Evolutionary conservation across 1,284 basidiomycete genomes (phyloP), one percentile per base, ranked within the genome.

Genomic region (Xanthoconium separans): DNA sequence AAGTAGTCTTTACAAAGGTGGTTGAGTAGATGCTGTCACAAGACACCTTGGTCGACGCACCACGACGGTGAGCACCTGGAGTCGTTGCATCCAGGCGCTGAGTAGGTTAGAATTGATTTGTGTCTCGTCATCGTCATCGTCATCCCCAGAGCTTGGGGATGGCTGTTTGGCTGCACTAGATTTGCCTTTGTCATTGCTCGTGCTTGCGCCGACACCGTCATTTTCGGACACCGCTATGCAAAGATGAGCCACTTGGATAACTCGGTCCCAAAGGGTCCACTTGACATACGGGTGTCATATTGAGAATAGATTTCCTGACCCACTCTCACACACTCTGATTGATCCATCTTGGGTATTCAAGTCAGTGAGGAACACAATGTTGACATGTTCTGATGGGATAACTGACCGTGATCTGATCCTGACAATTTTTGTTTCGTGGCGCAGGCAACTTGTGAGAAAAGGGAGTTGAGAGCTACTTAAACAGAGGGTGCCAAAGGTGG

Each of bases 31-130:
- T 10, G 41, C 7, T 15, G 12, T 29, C n/a, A 27, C 4, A 40
- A 44, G 15, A 22, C 15, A 44, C 8, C 31, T 27, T 22, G 18
- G 15, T 47, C 13, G 37, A 63, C 70, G n/a, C 11, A 69, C 67
- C 52, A 70, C 60, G 15, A 69, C 22, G 36, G 67, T 72, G 40
- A 72, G 62, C 8, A 51, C 12, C 43, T 72, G 70, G 16, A 69
- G 27, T 2, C 68, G 60, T 10, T 65, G 55, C 53, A 36, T 64
- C 67, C 67, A 69, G 7, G 50, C 53, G 27, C 40, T 51, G 7
- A 69, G 29, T 6, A 72, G 31, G 6, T 65, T 50, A 1, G 67
- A 55, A 5, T 61, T 50, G 39, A 43, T 10, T 31, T 50, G 48
- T 16, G 55, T 12, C 12, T n/a, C n/a, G n/a, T n/a, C n/a, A n/a